Percentiles rank a stretch among this genome's conserved stretches.
Evolutionary conservation across 108 stramenopile species (phyloP).

Genomic region (Fragilariopsis cylindrus): DNA sequence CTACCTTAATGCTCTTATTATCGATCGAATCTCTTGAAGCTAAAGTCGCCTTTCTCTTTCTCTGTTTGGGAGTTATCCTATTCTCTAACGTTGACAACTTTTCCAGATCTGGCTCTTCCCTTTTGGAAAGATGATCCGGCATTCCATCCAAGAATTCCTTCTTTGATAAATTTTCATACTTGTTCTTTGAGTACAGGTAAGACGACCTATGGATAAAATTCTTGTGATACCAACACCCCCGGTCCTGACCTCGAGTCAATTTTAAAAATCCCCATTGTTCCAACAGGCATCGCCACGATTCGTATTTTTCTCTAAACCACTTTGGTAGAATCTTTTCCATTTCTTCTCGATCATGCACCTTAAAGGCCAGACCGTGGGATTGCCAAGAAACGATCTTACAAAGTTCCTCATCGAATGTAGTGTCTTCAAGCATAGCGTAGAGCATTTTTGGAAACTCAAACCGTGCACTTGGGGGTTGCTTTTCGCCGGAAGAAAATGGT

Average conservation of each 20-base stretch:
- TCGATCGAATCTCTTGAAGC: background rate
- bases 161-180: constrained; percentile 3
- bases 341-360: constrained; percentile 57
- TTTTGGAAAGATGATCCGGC: constrained; percentile 9
- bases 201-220: constrained; percentile 29
- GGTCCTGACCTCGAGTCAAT: constrained; percentile 44
- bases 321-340: constrained; percentile 58
- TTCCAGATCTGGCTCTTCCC: constrained; percentile 20
- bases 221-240: constrained; percentile 44
- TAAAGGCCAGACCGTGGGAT: constrained; percentile 69
- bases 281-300: constrained; percentile 45
- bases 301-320: constrained; percentile 37
- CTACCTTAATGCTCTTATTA: background rate
- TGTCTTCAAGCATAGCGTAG: constrained; percentile 58
- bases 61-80: background rate
- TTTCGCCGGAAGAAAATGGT: background rate
- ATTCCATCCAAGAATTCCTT: constrained; percentile 6
- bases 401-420: constrained; percentile 54
- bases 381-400: constrained; percentile 65
- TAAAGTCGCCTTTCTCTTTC: background rate
- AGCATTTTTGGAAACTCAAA: constrained; percentile 28
- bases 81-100: constrained; percentile 5
- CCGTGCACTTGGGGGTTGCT: constrained; percentile 14
- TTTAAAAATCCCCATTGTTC: constrained; percentile 77
- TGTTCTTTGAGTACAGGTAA: background rate